Base-by-base conservation (phyloP, 2,329 filamentous ascomycete genomes). In the Aspergillus pseudotamarii region DNA sequence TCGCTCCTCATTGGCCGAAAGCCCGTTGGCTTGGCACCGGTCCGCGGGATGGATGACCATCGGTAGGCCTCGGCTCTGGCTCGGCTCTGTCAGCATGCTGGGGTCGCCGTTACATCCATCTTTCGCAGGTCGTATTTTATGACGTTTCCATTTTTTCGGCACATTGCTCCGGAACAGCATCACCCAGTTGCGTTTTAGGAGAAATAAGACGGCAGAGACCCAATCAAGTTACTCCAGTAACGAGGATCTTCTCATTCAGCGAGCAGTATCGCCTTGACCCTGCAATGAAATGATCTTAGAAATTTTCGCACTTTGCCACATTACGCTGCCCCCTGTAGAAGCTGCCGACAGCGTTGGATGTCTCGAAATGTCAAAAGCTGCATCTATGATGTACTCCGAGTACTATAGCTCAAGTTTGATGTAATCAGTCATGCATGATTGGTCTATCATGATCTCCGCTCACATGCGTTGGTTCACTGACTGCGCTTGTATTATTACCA, bases 21-120 rank as follows among this genome's bases (percentile, higher is more conserved):
- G 55, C 34, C 26, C 36, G 10, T 26, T n/a, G 55, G 60, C 66
- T 71, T 71, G 69, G 69, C 67, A 57, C 60, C 61, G 66, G 65
- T 57, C 65, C 63, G 71, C 73, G 71, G 74, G 67, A 69, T 66
- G 58, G 32, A 58, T 38, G 60, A 50, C 61, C 64, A 64, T 76
- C 74, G 74, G 74, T 69, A 75, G 69, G 72, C 75, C 73, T 76
- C 75, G 74, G 75, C 67, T 75, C 68, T 65, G 63, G 38, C 54
- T 73, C 69, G 68, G 73, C 66, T 72, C 69, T 65, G 67, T 73
- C 70, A 71, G 68, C 67, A 69, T 60, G 61, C 32, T 62, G 66
- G 64, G 57, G 62, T 63, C 50, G 55, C 32, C 62, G 56, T 59
- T 68, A 67, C 61, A 46, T 55, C 64, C 64, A 63, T 62, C 63